A percentile compares a stretch with the other conserved stretches of the same genome.
These are phyloP conservation scores for Paramecium bursaria DNA, from an alignment of 73 alveolate genomes.

Conservation along the genomic window DNA sequence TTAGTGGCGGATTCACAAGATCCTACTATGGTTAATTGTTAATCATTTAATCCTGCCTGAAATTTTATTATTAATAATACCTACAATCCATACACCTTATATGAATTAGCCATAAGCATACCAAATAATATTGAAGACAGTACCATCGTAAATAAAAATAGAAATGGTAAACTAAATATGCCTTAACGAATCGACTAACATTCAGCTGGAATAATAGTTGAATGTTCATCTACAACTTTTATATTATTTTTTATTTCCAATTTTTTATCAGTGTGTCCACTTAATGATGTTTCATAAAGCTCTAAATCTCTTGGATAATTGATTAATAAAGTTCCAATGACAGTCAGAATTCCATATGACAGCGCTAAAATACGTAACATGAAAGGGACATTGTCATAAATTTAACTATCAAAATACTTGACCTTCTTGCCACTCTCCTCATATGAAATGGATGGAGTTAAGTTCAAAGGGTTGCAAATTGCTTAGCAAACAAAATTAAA, in stretches of 20 bases:
- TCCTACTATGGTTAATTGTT: slow-evolving; percentile 24
- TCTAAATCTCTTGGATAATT: slow-evolving; percentile 37
- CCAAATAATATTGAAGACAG: slow-evolving; percentile 23
- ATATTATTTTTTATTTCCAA: slow-evolving; percentile 30
- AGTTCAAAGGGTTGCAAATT: slow-evolving; percentile 7
- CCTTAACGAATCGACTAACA: slow-evolving; percentile 24
- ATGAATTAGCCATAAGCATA: slow-evolving; percentile 45
- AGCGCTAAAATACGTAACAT: slow-evolving; percentile 37
- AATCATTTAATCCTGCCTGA: slow-evolving; percentile 22
- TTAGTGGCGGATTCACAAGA: background rate
- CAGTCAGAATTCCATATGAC: slow-evolving; percentile 26
- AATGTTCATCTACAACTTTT: slow-evolving; percentile 40
- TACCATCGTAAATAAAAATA: background rate
- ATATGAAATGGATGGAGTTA: slow-evolving; percentile 10
- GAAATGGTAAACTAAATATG: background rate
- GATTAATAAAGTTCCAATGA: slow-evolving; percentile 20
- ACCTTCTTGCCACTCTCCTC: background rate
- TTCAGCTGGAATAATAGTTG: slow-evolving; percentile 58
- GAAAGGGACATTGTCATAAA: slow-evolving; percentile 38
- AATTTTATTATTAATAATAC: background rate
- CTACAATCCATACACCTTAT: slow-evolving; percentile 36
- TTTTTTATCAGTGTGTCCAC: slow-evolving; percentile 35
- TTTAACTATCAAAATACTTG: background rate
- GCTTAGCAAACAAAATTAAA: slow-evolving; percentile 51
- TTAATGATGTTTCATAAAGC: slow-evolving; percentile 40